Conservation (phyloP, 2,329 filamentous ascomycete species). For the Aureobasidium sp. region DNA sequence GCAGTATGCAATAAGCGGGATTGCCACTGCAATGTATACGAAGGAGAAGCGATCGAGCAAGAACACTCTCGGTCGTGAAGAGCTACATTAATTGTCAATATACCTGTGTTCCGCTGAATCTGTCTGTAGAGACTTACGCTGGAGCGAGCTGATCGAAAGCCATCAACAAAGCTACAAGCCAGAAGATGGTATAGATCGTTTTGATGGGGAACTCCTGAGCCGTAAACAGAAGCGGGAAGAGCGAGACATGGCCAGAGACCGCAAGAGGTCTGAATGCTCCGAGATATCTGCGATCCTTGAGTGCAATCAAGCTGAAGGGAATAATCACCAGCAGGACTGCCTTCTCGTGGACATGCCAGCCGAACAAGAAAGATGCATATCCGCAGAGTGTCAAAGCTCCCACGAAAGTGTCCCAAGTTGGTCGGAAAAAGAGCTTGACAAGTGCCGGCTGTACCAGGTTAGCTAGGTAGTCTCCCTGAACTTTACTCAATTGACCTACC, state of each 20-base stretch:
- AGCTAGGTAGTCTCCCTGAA: background rate
- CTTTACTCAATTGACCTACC: slow-evolving; percentile 33
- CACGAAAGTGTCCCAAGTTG: slow-evolving; percentile 84
- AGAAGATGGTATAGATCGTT: slow-evolving; percentile 84
- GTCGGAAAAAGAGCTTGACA: slow-evolving; percentile 68
- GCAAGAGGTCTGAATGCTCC: slow-evolving; percentile 87
- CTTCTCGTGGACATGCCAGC: slow-evolving; percentile 98
- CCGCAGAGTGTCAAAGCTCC: slow-evolving; percentile 86
- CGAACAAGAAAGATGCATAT: slow-evolving; percentile 93
- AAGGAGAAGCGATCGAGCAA: slow-evolving; percentile 85
- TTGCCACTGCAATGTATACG: slow-evolving; percentile 80
- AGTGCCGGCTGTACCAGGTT: slow-evolving; percentile 54
- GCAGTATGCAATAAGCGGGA: slow-evolving; percentile 83
- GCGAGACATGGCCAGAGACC: slow-evolving; percentile 87
- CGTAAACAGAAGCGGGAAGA: slow-evolving; percentile 91
- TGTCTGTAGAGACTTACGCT: slow-evolving; percentile 43
- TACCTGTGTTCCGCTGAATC: slow-evolving; percentile 8
- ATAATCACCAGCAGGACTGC: slow-evolving; percentile 90
- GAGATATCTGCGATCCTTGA: slow-evolving; percentile 83
- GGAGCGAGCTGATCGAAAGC: slow-evolving; percentile 83
- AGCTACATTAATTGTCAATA: slow-evolving; percentile 35
- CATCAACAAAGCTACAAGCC: slow-evolving; percentile 79
- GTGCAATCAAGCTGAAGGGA: slow-evolving; percentile 85
- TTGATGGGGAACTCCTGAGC: slow-evolving; percentile 90
- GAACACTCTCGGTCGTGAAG: slow-evolving; percentile 73